phyloP scores from a whole-genome alignment of 371 early-diverging fungal species.

The Smittium mucronatum region DNA sequence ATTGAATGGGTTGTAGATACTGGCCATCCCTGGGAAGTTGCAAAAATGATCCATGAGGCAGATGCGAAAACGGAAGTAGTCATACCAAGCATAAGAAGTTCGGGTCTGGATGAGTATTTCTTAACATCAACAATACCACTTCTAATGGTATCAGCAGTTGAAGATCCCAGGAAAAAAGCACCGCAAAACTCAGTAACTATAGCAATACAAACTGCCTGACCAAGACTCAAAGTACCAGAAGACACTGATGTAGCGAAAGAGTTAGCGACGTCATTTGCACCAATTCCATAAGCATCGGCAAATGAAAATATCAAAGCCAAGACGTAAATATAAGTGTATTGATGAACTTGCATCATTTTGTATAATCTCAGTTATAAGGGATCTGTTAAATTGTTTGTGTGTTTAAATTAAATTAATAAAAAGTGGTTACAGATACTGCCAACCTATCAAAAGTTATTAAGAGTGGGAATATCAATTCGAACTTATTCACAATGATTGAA shows the following conservation, averaged over 20 bases:
- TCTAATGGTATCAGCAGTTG: conserved; percentile 62
- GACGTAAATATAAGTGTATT: conserved; percentile 64
- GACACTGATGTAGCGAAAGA: no score
- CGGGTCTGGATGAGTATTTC: conserved; percentile 43
- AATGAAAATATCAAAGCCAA: conserved; percentile 51
- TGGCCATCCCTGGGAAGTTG: conserved; percentile 39
- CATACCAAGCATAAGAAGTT: conserved; percentile 69
- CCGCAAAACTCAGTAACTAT: no score
- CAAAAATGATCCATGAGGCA: conserved; percentile 59
- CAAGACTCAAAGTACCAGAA: conserved; percentile 61
- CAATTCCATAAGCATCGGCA: no score
- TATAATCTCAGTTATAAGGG: no score
- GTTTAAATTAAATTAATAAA: no score
- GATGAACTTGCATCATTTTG: conserved; percentile 44
- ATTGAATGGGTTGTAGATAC: conserved; percentile 58
- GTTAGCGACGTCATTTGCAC: no score
- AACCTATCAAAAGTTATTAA: no score
- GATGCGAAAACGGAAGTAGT: conserved; percentile 64
- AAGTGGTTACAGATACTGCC: no score
- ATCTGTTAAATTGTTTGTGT: no score
- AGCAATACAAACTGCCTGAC: conserved; percentile 63
- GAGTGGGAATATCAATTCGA: no score
- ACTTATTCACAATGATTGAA: no score
- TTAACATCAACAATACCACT: conserved; percentile 49
- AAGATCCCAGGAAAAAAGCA: conserved; percentile 70